Percentiles rank a stretch among this genome's conserved stretches.
Evolutionary conservation across 2,329 filamentous ascomycete species (phyloP).

Genomic region (Paecilomyces sp.): DNA sequence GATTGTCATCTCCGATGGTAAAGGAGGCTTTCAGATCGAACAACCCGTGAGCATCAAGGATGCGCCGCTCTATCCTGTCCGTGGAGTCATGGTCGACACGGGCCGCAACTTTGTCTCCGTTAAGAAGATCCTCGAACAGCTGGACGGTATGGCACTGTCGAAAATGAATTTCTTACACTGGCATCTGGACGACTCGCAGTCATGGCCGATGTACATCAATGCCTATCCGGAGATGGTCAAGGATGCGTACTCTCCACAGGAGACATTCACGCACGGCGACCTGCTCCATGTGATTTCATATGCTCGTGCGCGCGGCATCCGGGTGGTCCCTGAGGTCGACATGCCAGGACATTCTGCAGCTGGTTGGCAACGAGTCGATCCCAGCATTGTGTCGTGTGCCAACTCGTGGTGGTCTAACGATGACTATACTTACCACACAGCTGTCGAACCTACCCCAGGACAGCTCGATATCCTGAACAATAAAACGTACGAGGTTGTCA

Average conservation of each 20-base stretch:
- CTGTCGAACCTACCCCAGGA: constrained; percentile 50
- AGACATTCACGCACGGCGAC: constrained; percentile 39
- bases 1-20: constrained; percentile 43
- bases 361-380: constrained; percentile 51
- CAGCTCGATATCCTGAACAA: constrained; percentile 51
- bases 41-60: constrained; percentile 47
- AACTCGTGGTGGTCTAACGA: constrained; percentile 58
- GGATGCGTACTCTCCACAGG: constrained; percentile 47
- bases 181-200: constrained; percentile 51
- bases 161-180: constrained; percentile 54
- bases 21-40: constrained; percentile 38
- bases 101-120: constrained; percentile 49
- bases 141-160: constrained; percentile 48
- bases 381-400: constrained; percentile 49
- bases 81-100: constrained; percentile 50
- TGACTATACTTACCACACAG: constrained; percentile 47
- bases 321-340: constrained; percentile 55
- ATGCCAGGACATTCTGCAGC: constrained; percentile 54
- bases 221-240: constrained; percentile 47
- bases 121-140: constrained; percentile 47
- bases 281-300: constrained; percentile 42
- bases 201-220: constrained; percentile 47
- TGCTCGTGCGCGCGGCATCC: constrained; percentile 49
- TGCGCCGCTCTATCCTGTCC: constrained; percentile 46
- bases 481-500: constrained; percentile 49